phyloP scores from a whole-genome alignment of 805 yeast species.

The Kodamaea restingae region DNA sequence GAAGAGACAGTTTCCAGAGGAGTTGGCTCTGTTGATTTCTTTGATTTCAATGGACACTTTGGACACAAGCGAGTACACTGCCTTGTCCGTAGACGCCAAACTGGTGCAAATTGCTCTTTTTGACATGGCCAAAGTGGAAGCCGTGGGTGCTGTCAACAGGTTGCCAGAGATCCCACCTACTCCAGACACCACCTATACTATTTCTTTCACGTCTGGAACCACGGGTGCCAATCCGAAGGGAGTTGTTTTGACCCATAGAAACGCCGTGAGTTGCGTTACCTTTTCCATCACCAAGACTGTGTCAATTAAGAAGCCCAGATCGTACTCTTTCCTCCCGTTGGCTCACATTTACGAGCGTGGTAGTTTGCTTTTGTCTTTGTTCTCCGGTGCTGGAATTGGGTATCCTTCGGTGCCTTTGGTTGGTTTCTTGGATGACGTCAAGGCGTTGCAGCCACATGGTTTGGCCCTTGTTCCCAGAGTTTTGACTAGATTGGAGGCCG shows the following conservation, averaged over 20 bases:
- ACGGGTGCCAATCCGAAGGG: conserved; percentile 78
- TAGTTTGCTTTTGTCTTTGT: conserved; percentile 12
- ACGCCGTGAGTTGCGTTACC: conserved; percentile 17
- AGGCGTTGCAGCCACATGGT: conserved; percentile 23
- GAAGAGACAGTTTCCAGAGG: conserved; percentile 22
- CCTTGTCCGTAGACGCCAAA: conserved; percentile 15
- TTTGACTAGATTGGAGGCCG: conserved; percentile 42
- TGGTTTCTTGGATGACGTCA: conserved; percentile 28
- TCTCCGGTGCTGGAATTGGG: conserved; percentile 20
- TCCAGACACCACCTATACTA: conserved; percentile 35
- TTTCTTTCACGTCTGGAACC: conserved; percentile 53
- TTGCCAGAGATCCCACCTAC: conserved; percentile 24
- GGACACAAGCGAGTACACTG: conserved; percentile 9
- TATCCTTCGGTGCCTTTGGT: conserved; percentile 30
- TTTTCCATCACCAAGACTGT: conserved; percentile 10
- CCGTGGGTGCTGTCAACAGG: conserved; percentile 38
- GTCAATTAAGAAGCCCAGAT: conserved; percentile 8
- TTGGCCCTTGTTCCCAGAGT: conserved; percentile 33
- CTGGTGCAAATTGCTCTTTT: conserved; percentile 21
- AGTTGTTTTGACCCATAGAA: conserved; percentile 45
- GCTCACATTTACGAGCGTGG: conserved; percentile 23
- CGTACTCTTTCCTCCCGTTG: conserved; percentile 23
- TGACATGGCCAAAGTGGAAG: conserved; percentile 22
- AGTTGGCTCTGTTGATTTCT: conserved; percentile 27
- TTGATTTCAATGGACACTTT: conserved; percentile 36